Percentiles rank a stretch among this genome's conserved stretches.
These are phyloP conservation scores for Pestalotiopsis fici DNA, from an alignment of 2,329 filamentous ascomycete species.

Conservation along the genomic window DNA sequence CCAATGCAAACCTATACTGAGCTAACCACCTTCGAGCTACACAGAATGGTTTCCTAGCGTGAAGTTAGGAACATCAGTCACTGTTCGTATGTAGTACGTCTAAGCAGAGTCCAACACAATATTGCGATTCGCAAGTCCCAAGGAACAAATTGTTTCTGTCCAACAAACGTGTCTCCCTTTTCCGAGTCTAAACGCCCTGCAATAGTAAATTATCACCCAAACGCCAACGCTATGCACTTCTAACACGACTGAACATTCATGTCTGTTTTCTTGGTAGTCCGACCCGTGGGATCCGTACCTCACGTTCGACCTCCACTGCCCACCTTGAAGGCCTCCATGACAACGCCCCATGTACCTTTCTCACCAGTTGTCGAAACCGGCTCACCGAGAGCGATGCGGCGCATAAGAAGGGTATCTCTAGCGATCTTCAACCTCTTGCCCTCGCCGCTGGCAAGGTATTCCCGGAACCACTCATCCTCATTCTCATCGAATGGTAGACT, in stretches of 20 bases:
- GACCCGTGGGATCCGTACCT: neutral
- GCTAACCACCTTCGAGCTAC: no score
- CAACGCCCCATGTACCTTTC: constrained; percentile 49
- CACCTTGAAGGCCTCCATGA: constrained; percentile 52
- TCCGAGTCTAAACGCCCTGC: neutral
- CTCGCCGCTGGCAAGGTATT: constrained; percentile 64
- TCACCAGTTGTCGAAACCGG: constrained; percentile 37
- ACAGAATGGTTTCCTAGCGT: no score
- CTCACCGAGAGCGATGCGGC: constrained; percentile 68
- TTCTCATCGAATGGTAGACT: constrained; percentile 69
- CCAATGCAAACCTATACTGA: no score
- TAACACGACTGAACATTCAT: neutral
- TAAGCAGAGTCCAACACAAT: neutral
- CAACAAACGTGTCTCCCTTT: neutral
- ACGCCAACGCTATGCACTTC: constrained; percentile 30
- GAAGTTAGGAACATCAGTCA: no score
- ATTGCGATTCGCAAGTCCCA: neutral
- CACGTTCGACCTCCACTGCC: constrained; percentile 36
- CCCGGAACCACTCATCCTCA: constrained; percentile 76
- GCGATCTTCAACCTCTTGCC: constrained; percentile 66
- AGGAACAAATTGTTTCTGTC: neutral
- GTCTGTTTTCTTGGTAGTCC: neutral
- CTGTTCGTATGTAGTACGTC: no score
- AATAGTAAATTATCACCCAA: constrained; percentile 1
- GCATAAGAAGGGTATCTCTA: constrained; percentile 74